Evolutionary conservation across 768 basidiomycete species (phyloP), one percentile per base, ranked within the genome.

Genomic region (Collybia sp.): DNA sequence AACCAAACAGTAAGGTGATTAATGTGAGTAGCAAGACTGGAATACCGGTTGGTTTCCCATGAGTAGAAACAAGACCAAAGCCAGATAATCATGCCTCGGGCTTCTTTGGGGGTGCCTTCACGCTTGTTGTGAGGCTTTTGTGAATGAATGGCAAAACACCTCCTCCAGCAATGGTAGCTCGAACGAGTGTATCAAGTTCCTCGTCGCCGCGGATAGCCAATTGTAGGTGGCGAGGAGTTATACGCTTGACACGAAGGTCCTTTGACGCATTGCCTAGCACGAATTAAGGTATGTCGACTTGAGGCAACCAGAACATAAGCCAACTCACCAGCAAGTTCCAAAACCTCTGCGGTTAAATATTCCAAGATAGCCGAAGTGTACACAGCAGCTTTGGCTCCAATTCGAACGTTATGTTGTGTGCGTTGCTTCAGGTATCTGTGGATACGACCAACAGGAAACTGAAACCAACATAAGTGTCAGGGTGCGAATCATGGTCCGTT

Each of bases 391-490:
- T 96, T 96, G n/a, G 93, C 94, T 20, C 93, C 94, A 53, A 98
- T 92, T 32, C 93, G 87, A 44, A 95, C 85, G 60, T 93, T 94
- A 67, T 94, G 86, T 62, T 93, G 89, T 13, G 91, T 95, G 53
- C 88, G 80, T 60, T 85, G 85, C 64, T 96, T 93, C 54, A 96
- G 70, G 69, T 90, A 95, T 72, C 94, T 82, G 63, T 98, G 94
- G 46, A 96, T 93, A 90, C 93, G 93, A 42, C 93, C 93, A 38
- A 96, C 94, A 32, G 93, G 93, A 66, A 96, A 96, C 92, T 93
- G 18, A 37, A 10, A 32, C n/a, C 6, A 46, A 34, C n/a, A 12
- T 42, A 8, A 25, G 25, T 25, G 25, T 4, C 8, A 25, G 3
- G 25, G 4, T 8, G 8, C 25, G 8, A 25, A 25, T 25, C 8